Base-by-base conservation (phyloP, 306 rosid genomes). In the Morella rubra region DNA sequence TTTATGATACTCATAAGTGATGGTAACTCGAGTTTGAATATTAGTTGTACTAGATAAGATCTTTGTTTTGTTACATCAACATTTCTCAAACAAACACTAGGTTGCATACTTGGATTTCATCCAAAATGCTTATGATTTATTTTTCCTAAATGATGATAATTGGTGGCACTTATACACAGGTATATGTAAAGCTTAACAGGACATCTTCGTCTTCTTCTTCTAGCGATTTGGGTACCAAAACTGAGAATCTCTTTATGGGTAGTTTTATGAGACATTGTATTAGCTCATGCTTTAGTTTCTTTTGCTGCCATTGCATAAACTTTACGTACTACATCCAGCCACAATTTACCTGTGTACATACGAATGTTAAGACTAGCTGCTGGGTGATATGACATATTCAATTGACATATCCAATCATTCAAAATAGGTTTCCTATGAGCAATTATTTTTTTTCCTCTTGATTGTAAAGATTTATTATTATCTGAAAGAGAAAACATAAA, bases 21-120 rank as follows among this genome's bases (percentile, higher is more conserved):
- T 61, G 68, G 44, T 15, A 61, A 61, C 44, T 32, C 68, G 14
- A 61, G 13, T 61, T 42, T 69, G 41, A 14, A 13, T 44, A 58
- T 67, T 37, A 44, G 70, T 14, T 16, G 59, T 27, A 74, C n/a
- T 61, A 12, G 45, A 32, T 5, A 44, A 27, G 65, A n/a, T 37
- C 27, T 59, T 59, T 59, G 11, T 59, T 20, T 59, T 24, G 65
- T 32, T 32, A 32, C 37, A 32, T 32, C 37, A 0, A 32, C 37
- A 32, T 32, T 32, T 32, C 14, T 65, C 20, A 65, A 65, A 65
- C 49, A 65, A 65, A 41, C 16, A 41, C 37, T 65, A 32, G 64
- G 59, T 74, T 61, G 61, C 40, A 67, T 79, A 54, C 46, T 62
- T 55, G 78, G 83, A 70, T 65, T 27, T 18, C 51, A 72, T 37